These are phyloP conservation scores for Marasmius fiardii DNA, from an alignment of 1,284 basidiomycete species.

Conservation along the genomic window DNA sequence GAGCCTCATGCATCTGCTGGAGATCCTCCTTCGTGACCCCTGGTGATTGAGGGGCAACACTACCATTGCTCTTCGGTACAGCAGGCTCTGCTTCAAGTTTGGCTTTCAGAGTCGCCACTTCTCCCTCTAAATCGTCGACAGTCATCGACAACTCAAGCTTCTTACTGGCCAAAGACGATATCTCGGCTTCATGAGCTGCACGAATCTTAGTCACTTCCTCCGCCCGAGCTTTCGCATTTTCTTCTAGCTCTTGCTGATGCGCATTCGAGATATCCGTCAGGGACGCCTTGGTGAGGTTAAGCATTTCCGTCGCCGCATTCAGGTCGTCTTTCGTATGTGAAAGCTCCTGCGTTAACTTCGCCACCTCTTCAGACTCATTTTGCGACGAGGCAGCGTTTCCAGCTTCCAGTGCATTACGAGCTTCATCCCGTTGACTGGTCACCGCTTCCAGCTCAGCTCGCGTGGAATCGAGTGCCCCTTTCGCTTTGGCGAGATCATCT, in stretches of 20 bases:
- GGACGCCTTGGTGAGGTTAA: conserved; percentile 64
- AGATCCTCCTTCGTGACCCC: conserved; percentile 71
- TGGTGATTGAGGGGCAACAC: conserved; percentile 40
- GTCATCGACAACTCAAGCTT: conserved; percentile 57
- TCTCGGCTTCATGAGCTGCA: conserved; percentile 55
- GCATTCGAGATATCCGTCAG: conserved; percentile 65
- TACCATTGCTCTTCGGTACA: conserved; percentile 55
- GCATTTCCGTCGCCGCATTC: conserved; percentile 52
- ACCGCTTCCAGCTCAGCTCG: conserved; percentile 52
- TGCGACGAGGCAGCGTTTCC: conserved; percentile 38
- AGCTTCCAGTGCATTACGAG: conserved; percentile 43
- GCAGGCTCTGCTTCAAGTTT: conserved; percentile 43
- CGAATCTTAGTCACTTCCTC: conserved; percentile 67
- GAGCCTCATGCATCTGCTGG: conserved; percentile 72
- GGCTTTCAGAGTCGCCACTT: conserved; percentile 63
- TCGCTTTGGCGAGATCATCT: conserved; percentile 76
- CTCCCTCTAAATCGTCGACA: conserved; percentile 72
- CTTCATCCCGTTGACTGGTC: conserved; percentile 61
- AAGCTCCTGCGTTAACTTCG: conserved; percentile 55
- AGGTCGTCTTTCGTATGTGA: conserved; percentile 64
- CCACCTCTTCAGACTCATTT: conserved; percentile 53
- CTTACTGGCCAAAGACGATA: conserved; percentile 46
- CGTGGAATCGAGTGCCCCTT: conserved; percentile 49
- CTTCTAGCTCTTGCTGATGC: conserved; percentile 69
- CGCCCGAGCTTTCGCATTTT: conserved; percentile 61